These are phyloP conservation scores for Plasmodium gallinaceum DNA, from an alignment of 169 alveolate species.

Conservation along the genomic window DNA sequence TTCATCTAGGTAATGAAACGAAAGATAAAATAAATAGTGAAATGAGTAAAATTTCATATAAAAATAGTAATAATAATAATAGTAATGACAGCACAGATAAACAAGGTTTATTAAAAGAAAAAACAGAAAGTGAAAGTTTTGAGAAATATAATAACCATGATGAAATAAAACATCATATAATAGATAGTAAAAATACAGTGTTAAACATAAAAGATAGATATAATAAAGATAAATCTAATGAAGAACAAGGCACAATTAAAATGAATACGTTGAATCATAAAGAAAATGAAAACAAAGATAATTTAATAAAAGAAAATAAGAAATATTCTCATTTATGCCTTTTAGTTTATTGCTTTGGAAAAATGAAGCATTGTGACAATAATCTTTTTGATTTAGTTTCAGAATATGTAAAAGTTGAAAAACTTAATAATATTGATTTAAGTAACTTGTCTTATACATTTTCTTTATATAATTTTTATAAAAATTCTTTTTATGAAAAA, in stretches of 20 bases:
- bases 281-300: not conserved
- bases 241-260: not conserved
- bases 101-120: not conserved
- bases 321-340: constrained; percentile 65
- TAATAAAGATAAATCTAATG: not conserved
- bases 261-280: not conserved
- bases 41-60: not conserved
- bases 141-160: not conserved
- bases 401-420: constrained; percentile 40
- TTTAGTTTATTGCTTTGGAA: constrained; percentile 60
- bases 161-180: not conserved
- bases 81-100: not conserved
- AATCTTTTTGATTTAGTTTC: constrained; percentile 24
- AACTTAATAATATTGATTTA: constrained; percentile 61
- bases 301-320: constrained; percentile 12
- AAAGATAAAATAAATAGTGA: constrained; percentile 42
- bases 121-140: not conserved
- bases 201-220: not conserved
- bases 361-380: constrained; percentile 64
- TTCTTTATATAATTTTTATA: constrained; percentile 64
- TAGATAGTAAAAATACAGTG: too few species aligned
- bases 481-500: constrained; percentile 31
- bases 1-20: constrained; percentile 71
- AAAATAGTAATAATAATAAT: not conserved
- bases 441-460: constrained; percentile 72